Evolutionary conservation across 129 eudicot species (phyloP).

Genomic region (Apium graveolens): DNA sequence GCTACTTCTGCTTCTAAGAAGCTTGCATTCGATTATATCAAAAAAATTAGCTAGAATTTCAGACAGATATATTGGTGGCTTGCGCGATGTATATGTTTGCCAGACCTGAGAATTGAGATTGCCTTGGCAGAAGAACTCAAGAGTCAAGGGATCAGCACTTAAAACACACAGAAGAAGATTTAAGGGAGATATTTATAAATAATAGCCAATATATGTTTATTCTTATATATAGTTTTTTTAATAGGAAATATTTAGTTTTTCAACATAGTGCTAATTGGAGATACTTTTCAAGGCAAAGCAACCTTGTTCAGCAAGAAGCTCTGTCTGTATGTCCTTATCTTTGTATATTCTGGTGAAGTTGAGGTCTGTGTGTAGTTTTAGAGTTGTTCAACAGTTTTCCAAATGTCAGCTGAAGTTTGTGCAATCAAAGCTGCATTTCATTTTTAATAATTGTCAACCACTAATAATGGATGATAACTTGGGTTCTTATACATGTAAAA

Average conservation of each 20-base stretch:
- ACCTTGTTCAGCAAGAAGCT: neutral
- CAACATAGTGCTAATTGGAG: neutral
- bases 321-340: neutral
- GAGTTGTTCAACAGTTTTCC: neutral
- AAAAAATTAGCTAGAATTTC: neutral
- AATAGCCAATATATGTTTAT: neutral
- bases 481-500: neutral
- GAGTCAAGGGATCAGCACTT: neutral
- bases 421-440: neutral
- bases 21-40: neutral
- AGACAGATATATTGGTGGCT: neutral
- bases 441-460: neutral
- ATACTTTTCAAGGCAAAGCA: neutral
- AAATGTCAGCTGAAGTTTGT: neutral
- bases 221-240: neutral
- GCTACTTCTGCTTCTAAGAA: neutral
- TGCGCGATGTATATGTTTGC: neutral
- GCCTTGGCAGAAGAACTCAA: neutral
- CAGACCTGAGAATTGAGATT: neutral
- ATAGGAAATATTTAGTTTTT: neutral
- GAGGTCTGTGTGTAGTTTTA: neutral
- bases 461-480: slow-evolving; percentile 5
- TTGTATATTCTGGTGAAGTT: neutral
- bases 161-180: neutral
- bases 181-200: neutral